Percentiles rank a stretch among this genome's conserved stretches.
Conservation (phyloP, 495 filamentous ascomycete genomes). For the Melanomma pulvis-pyrius region DNA sequence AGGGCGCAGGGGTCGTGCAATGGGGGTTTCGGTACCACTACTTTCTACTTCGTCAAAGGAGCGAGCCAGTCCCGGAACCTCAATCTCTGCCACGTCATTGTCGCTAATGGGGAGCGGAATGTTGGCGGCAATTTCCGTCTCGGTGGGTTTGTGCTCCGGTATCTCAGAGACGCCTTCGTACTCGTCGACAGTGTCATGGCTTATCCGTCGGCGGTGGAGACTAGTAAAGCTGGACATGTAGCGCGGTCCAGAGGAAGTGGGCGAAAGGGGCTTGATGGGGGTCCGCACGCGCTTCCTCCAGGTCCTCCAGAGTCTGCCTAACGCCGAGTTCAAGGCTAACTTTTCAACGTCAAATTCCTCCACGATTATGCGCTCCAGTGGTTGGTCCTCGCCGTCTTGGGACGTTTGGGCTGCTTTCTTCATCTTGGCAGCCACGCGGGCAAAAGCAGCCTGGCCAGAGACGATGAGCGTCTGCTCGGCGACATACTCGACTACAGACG, state of each 20-base stretch:
- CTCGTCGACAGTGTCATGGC: constrained; percentile 30
- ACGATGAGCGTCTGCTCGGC: constrained; percentile 86
- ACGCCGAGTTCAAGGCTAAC: constrained; percentile 79
- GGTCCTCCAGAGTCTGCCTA: constrained; percentile 89
- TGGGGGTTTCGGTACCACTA: constrained; percentile 41
- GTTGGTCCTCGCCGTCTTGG: constrained; percentile 36
- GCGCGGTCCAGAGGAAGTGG: constrained; percentile 15
- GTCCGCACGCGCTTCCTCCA: constrained; percentile 83
- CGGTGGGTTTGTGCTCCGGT: constrained; percentile 44
- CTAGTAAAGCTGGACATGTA: constrained; percentile 27
- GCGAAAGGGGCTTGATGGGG: constrained; percentile 42
- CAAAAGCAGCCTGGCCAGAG: constrained; percentile 85
- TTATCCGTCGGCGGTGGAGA: constrained; percentile 24
- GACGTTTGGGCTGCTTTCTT: constrained; percentile 45
- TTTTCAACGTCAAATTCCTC: constrained; percentile 94
- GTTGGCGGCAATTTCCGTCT: constrained; percentile 48
- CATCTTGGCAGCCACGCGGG: constrained; percentile 61
- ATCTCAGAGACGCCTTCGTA: constrained; percentile 27
- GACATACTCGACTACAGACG: constrained; percentile 90
- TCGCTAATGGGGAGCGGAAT: constrained; percentile 68
- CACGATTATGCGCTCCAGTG: constrained; percentile 69
- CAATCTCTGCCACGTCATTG: constrained; percentile 74
- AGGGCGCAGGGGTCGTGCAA: constrained; percentile 29
- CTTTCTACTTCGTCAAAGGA: constrained; percentile 63
- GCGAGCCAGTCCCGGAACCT: constrained; percentile 63